Percentiles rank a stretch among this genome's conserved stretches.
These are phyloP conservation scores for Amanita molliuscula DNA, from an alignment of 768 basidiomycete genomes.

Conservation along the genomic window DNA sequence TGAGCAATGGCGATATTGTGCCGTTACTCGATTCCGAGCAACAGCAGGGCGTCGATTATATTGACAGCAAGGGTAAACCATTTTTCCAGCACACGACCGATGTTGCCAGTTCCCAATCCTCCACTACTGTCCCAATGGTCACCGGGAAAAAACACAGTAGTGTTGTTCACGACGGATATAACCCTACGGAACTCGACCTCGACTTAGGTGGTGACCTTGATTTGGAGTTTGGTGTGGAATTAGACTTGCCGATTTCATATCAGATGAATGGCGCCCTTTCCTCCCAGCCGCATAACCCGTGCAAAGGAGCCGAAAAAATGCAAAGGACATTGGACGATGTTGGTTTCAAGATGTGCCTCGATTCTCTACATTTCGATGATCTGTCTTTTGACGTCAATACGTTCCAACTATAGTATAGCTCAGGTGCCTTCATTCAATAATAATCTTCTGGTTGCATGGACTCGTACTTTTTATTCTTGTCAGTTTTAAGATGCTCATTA, in stretches of 20 bases:
- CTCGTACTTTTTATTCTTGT: neutral
- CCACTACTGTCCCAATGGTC: neutral
- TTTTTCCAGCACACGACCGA: neutral
- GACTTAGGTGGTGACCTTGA: slow-evolving; percentile 14
- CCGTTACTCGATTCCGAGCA: neutral
- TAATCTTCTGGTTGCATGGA: neutral
- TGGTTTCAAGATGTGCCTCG: slow-evolving; percentile 56
- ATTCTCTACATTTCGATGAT: slow-evolving; percentile 65
- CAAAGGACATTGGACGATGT: slow-evolving; percentile 17
- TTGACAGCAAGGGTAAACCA: neutral
- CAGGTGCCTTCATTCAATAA: neutral
- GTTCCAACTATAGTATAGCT: neutral
- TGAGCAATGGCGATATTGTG: neutral
- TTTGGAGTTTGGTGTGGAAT: slow-evolving; percentile 13
- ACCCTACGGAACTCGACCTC: neutral
- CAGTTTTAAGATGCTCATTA: neutral
- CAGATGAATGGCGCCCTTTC: neutral
- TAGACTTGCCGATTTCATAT: neutral
- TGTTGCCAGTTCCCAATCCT: neutral
- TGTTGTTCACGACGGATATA: neutral
- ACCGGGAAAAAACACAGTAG: neutral
- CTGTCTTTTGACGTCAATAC: slow-evolving; percentile 43
- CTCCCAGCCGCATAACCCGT: neutral
- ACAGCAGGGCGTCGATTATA: neutral
- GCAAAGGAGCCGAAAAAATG: neutral